Conservation (phyloP, 257 asterid species). For the Solanum neorickii region DNA sequence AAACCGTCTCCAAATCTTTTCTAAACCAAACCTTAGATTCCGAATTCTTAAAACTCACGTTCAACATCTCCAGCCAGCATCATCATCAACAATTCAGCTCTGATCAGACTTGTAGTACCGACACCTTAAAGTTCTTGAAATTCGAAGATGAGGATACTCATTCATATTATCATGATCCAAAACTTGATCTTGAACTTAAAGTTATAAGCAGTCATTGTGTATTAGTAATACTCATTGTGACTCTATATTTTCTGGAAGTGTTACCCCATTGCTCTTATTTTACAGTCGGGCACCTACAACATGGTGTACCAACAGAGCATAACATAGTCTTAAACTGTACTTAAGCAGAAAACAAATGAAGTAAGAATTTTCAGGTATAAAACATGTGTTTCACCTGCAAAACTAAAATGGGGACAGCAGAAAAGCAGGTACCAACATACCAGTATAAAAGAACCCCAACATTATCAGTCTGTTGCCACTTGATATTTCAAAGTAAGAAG, state of each 20-base stretch:
- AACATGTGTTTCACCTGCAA: background rate
- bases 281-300: background rate
- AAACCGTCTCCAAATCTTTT: slow-evolving; percentile 23
- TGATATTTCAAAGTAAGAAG: background rate
- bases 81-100: slow-evolving; percentile 12
- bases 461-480: background rate
- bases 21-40: background rate
- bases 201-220: background rate
- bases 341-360: background rate
- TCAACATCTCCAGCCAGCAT: slow-evolving; percentile 13
- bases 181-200: background rate
- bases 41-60: background rate
- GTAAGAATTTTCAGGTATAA: background rate
- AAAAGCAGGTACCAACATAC: background rate
- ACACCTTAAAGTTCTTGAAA: background rate
- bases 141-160: background rate
- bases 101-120: background rate
- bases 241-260: background rate
- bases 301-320: background rate
- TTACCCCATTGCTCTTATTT: background rate
- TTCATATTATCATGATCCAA: background rate
- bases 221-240: background rate
- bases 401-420: background rate
- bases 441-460: background rate
- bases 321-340: background rate